Percentiles rank a stretch among this genome's conserved stretches.
These are phyloP conservation scores for Cutaneotrichosporon mucoides DNA, from an alignment of 1,284 basidiomycete species.

Conservation along the genomic window DNA sequence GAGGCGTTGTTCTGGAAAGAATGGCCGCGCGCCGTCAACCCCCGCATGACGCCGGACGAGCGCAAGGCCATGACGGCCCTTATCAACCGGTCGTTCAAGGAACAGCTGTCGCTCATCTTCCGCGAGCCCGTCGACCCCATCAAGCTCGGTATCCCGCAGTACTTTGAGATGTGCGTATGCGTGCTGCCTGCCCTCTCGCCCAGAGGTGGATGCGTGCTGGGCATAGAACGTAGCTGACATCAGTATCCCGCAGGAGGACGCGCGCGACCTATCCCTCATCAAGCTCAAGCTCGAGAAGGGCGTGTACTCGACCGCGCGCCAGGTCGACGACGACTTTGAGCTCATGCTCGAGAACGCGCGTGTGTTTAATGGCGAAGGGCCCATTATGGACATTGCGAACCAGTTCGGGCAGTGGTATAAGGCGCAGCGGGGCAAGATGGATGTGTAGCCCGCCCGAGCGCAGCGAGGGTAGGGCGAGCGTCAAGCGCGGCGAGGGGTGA, in stretches of 20 bases:
- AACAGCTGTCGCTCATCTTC: conserved; percentile 72
- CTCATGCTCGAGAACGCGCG: conserved; percentile 46
- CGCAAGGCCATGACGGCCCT: conserved; percentile 73
- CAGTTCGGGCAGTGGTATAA: conserved; percentile 40
- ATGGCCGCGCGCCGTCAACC: conserved; percentile 74
- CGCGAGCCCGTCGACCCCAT: conserved; percentile 60
- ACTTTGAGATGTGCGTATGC: conserved; percentile 43
- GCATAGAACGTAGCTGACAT: conserved; percentile 63
- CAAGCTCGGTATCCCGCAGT: conserved; percentile 36
- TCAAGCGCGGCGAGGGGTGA: no score
- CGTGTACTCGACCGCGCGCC: conserved; percentile 26
- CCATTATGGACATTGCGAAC: conserved; percentile 34
- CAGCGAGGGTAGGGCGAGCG: no score
- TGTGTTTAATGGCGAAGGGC: conserved; percentile 43
- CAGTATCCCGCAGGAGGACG: conserved; percentile 57
- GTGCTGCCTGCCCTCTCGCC: no score
- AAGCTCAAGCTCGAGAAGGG: conserved; percentile 66
- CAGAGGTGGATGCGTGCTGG: conserved; percentile 66
- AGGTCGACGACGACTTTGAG: conserved; percentile 45
- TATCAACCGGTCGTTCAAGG: conserved; percentile 67
- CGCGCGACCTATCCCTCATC: conserved; percentile 81
- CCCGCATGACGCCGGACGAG: conserved; percentile 70
- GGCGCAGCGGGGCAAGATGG: conserved; percentile 36
- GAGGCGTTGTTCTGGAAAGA: conserved; percentile 77
- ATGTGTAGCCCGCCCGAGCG: conserved; percentile 14